A percentile compares a stretch with the other conserved stretches of the same genome.
phyloP scores from a whole-genome alignment of 2,329 filamentous ascomycete genomes.

The Arthroderma sp. region DNA sequence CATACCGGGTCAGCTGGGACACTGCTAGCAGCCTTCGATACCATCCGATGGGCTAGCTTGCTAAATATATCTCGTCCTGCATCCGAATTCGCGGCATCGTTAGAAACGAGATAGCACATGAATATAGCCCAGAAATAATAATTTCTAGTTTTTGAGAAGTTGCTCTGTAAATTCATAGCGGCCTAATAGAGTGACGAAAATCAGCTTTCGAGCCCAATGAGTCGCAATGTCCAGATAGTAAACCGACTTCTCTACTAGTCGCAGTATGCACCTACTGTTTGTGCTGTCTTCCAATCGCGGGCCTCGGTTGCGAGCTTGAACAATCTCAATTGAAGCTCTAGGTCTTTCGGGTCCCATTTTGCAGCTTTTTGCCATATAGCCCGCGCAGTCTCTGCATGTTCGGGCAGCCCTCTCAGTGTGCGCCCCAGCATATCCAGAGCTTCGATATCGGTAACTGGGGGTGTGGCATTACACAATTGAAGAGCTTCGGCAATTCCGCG shows the following conservation, averaged over 20 bases:
- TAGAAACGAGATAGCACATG: slow-evolving; percentile 30
- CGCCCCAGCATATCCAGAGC: slow-evolving; percentile 31
- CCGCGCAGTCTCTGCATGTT: slow-evolving; percentile 22
- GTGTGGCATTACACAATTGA: slow-evolving; percentile 28
- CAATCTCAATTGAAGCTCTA: slow-evolving; percentile 33
- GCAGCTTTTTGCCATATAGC: slow-evolving; percentile 36
- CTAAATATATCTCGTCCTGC: slow-evolving; percentile 34
- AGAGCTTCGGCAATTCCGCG: slow-evolving; percentile 32
- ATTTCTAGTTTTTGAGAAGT: slow-evolving; percentile 34
- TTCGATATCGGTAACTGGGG: slow-evolving; percentile 32
- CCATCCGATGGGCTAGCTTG: slow-evolving; percentile 38
- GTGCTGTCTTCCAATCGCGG: slow-evolving; percentile 34
- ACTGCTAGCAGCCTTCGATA: slow-evolving; percentile 33
- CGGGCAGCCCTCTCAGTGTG: slow-evolving; percentile 25
- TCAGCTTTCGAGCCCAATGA: slow-evolving; percentile 4
- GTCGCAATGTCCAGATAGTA: background rate
- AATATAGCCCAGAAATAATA: slow-evolving; percentile 39
- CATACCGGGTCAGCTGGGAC: slow-evolving; percentile 33
- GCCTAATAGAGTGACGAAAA: slow-evolving; percentile 24
- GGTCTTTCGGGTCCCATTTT: slow-evolving; percentile 29
- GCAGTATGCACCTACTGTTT: slow-evolving; percentile 28
- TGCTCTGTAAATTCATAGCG: slow-evolving; percentile 37
- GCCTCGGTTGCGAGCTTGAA: slow-evolving; percentile 29
- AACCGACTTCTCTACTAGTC: background rate
- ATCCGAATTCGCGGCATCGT: slow-evolving; percentile 24